Evolutionary conservation across 352 stramenopile genomes (phyloP).

Genomic region (Pythium biforme): DNA sequence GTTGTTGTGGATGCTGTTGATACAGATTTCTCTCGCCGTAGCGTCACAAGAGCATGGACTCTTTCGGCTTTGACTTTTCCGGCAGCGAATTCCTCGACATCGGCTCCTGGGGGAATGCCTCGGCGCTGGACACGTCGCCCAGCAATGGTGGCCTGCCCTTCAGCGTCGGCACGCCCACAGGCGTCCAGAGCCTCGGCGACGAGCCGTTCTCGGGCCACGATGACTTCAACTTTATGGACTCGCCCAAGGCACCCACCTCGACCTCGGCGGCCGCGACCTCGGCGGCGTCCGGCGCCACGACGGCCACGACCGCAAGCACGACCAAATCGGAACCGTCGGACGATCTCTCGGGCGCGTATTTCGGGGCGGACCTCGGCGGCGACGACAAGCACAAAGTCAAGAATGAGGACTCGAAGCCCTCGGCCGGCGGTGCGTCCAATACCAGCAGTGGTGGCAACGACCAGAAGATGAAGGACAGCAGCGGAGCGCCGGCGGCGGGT

Average conservation of each 20-base stretch:
- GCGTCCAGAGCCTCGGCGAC: conserved; percentile 79
- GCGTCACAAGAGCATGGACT: conserved; percentile 52
- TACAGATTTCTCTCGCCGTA: not conserved
- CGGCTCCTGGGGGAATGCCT: conserved; percentile 63
- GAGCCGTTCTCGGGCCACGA: conserved; percentile 66
- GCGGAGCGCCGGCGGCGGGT: too few species aligned
- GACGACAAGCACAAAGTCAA: conserved; percentile 40
- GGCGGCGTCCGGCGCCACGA: conserved; percentile 1
- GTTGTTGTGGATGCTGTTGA: not conserved
- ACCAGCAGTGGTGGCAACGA: too few species aligned
- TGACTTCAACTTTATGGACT: conserved; percentile 82
- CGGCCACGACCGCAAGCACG: conserved; percentile 9
- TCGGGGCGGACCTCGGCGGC: conserved; percentile 54
- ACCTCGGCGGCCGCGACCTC: conserved; percentile 12
- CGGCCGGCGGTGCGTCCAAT: conserved; percentile 18
- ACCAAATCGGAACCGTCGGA: conserved; percentile 30
- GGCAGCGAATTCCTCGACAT: conserved; percentile 75
- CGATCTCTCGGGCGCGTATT: conserved; percentile 58
- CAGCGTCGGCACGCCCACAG: conserved; percentile 82
- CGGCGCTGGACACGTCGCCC: conserved; percentile 68
- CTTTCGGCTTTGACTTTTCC: conserved; percentile 82
- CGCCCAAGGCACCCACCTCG: conserved; percentile 48
- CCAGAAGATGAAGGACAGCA: not conserved
- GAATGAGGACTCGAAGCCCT: conserved; percentile 32
- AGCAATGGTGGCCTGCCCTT: conserved; percentile 67